Evolutionary conservation across 768 basidiomycete genomes (phyloP).

Genomic region (Stropharia rugosoannulata): DNA sequence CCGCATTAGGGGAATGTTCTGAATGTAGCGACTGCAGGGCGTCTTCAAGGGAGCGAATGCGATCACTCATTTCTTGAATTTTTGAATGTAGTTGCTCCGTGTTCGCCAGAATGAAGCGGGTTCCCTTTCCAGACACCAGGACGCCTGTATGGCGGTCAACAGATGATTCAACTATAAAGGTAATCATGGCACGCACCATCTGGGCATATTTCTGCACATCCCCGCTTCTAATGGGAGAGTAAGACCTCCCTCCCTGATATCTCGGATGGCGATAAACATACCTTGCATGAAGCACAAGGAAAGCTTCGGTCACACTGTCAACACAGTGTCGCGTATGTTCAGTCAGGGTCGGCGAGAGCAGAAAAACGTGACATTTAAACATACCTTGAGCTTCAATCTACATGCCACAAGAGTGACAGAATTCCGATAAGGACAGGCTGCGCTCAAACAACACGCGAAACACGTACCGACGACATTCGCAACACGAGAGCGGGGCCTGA

Average conservation of each 20-base stretch:
- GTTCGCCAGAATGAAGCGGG: conserved; percentile 66
- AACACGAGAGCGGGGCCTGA: conserved; percentile 57
- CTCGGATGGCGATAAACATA: conserved; percentile 8
- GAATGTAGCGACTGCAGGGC: conserved; percentile 38
- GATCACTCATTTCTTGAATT: conserved; percentile 66
- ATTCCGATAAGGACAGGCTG: conserved; percentile 5
- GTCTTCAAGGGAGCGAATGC: conserved; percentile 62
- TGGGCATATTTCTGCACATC: conserved; percentile 66
- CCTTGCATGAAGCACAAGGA: conserved; percentile 47
- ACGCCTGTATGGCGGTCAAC: conserved; percentile 39
- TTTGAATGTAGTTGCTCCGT: conserved; percentile 65
- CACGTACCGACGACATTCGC: conserved; percentile 58
- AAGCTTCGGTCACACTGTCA: conserved; percentile 50
- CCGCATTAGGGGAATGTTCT: conserved; percentile 25
- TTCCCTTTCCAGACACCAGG: conserved; percentile 65
- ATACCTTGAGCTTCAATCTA: conserved; percentile 60
- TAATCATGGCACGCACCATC: conserved; percentile 40
- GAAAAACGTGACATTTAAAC: conserved; percentile 4
- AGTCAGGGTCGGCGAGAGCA: conserved; percentile 6
- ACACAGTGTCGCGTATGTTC: conserved; percentile 3
- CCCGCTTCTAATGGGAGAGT: conserved; percentile 45
- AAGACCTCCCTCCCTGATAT: conserved; percentile 1
- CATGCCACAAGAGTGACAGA: conserved; percentile 7
- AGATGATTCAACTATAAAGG: background rate
- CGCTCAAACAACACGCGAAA: conserved; percentile 5